These are phyloP conservation scores for Aspergillus affinis DNA, from an alignment of 495 filamentous ascomycete genomes.

Conservation along the genomic window DNA sequence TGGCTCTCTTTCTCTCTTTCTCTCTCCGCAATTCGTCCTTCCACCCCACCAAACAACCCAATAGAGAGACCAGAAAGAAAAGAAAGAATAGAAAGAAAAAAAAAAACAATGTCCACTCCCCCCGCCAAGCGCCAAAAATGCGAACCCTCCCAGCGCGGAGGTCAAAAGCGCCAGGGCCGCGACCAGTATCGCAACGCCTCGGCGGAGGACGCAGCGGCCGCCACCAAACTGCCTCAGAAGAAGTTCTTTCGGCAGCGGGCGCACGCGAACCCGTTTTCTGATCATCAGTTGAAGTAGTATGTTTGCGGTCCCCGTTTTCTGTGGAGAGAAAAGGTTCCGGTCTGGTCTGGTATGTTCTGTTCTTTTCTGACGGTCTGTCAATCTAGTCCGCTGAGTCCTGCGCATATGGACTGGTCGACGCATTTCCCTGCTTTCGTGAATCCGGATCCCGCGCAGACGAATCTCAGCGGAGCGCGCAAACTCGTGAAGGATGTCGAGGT, in stretches of 20 bases:
- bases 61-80: too few species aligned
- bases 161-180: constrained; percentile 58
- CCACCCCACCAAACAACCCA: background rate
- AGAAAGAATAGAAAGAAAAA: too few species aligned
- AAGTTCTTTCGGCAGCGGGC: constrained; percentile 95
- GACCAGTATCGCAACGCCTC: constrained; percentile 16
- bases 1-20: background rate
- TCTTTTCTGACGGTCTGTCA: background rate
- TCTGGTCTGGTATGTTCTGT: constrained; percentile 1
- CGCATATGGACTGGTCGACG: constrained; percentile 85
- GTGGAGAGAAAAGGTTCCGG: background rate
- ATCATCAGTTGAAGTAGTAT: constrained; percentile 86
- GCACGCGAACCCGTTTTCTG: constrained; percentile 96
- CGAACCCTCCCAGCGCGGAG: constrained; percentile 72
- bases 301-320: constrained; percentile 24
- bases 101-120: background rate
- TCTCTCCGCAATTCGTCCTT: too few species aligned
- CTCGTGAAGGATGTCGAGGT: constrained; percentile 75
- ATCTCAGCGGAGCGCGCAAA: constrained; percentile 35
- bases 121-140: constrained; percentile 29
- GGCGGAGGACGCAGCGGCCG: constrained; percentile 20
- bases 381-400: constrained; percentile 73
- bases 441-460: constrained; percentile 33
- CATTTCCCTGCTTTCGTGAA: constrained; percentile 75
- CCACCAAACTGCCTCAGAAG: constrained; percentile 72